Percentiles rank a stretch among this genome's conserved stretches.
Conservation (phyloP, 2,329 filamentous ascomycete species). For the Diplodia corticola region DNA sequence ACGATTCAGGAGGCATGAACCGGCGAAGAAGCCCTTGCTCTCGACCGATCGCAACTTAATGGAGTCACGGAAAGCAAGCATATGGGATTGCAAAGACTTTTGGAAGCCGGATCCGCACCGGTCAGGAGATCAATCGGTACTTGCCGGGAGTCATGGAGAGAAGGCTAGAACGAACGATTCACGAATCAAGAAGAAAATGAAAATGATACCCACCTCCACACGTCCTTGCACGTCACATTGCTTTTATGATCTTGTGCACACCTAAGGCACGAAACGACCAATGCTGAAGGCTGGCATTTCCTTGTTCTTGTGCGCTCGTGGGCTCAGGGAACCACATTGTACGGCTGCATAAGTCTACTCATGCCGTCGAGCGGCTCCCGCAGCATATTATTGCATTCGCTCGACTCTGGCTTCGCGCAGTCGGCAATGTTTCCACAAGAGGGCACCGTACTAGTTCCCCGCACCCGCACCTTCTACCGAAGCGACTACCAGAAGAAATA, state of each 20-base stretch:
- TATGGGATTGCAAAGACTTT: neutral
- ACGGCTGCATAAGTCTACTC: neutral
- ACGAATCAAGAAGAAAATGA: neutral
- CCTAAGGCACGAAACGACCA: neutral
- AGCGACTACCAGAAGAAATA: neutral
- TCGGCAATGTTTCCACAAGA: neutral
- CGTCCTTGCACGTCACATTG: neutral
- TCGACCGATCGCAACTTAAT: neutral
- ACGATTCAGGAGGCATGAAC: neutral
- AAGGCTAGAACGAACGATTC: neutral
- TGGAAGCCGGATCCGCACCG: neutral
- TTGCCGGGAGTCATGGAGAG: neutral
- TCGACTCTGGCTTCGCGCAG: neutral
- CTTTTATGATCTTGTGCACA: neutral
- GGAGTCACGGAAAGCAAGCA: neutral
- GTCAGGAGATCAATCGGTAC: constrained; percentile 1
- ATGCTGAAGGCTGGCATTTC: neutral
- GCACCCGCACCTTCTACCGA: neutral
- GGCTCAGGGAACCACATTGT: neutral
- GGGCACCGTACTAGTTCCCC: neutral
- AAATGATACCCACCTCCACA: constrained; percentile 2
- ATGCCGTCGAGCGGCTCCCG: neutral
- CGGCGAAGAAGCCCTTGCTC: neutral
- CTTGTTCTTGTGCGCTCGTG: neutral
- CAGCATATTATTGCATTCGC: neutral